Base-by-base conservation (phyloP, 208 protist genomes). In the Crithidia thermophila region DNA sequence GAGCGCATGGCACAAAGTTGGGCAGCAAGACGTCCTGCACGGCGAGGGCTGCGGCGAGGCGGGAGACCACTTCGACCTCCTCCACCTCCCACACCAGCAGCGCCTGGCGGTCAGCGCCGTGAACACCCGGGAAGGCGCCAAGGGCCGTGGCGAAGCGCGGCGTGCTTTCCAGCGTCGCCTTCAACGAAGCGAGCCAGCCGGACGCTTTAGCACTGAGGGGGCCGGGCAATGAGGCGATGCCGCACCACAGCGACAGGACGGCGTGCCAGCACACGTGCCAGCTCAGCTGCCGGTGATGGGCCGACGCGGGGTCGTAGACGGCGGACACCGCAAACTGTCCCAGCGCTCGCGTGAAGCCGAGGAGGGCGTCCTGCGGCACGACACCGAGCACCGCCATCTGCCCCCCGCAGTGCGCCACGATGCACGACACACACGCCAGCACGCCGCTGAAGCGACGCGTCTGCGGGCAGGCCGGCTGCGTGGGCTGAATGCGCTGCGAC, bases 191-290 rank as follows among this genome's bases (percentile, higher is more conserved):
- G 13, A 64, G 45, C 81, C 81, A 93, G 33, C 75, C 74, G 2
- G 57, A 40, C 5, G 52, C 53, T 46, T 42, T 65, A 9, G 70
- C 63, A 25, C 9, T 56, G 46, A 27, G 71, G 10, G 28, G 43
- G 0, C 52, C 63, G 30, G 60, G 53, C n/a, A 71, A 25, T 11
- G 75, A 37, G 6, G 52, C 16, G 0, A 73, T 27, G 3, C 39
- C 67, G 62, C 62, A 52, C 43, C 67, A 74, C 27, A 90, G 53
- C 53, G 75, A 75, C 67, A 93, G 74, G 30, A 87, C 27, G 3
- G 80, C 77, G 18, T 81, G 16, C 87, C 87, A 93, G 67, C 72
- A 81, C 4, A 60, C 51, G 52, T 85, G 84, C 87, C 81, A 93
- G 7, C 68, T 45, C 27, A 85, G 78, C 18, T 68, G 77, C 21